Evolutionary conservation across 192 early-diverging fungal genomes (phyloP).

Genomic region (Radiomyces spectabilis): DNA sequence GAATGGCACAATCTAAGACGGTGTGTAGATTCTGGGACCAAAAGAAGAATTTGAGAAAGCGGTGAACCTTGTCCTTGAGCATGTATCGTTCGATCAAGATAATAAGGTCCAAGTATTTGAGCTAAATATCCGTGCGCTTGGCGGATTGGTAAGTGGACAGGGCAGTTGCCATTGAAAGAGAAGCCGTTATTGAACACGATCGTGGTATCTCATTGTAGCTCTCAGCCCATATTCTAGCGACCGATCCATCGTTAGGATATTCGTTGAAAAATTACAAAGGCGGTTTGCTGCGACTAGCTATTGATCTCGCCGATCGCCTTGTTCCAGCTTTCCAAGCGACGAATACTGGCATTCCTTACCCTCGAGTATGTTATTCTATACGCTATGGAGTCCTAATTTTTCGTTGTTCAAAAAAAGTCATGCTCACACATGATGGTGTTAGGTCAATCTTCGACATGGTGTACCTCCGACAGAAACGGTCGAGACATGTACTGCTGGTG

Average conservation of each 20-base stretch:
- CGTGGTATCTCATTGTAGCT: slow-evolving; percentile 30
- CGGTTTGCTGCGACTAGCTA: slow-evolving; percentile 71
- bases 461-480: slow-evolving; percentile 57
- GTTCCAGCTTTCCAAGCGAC: slow-evolving; percentile 84
- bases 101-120: slow-evolving; percentile 94
- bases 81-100: slow-evolving; percentile 74
- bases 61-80: slow-evolving; percentile 52
- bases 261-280: slow-evolving; percentile 63
- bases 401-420: too few relatives aligned
- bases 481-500: slow-evolving; percentile 79
- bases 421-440: neutral
- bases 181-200: neutral
- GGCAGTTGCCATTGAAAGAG: neutral
- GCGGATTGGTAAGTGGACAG: slow-evolving; percentile 62
- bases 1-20: neutral
- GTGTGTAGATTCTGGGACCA: slow-evolving; percentile 55
- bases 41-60: slow-evolving; percentile 55
- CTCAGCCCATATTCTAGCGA: slow-evolving; percentile 82
- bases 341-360: slow-evolving; percentile 74
- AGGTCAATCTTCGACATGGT: slow-evolving; percentile 69
- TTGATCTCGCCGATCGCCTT: slow-evolving; percentile 75
- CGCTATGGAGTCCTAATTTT: too few relatives aligned
- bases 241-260: slow-evolving; percentile 51
- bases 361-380: slow-evolving; percentile 52
- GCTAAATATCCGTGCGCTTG: slow-evolving; percentile 85